Evolutionary conservation across 2,329 filamentous ascomycete species (phyloP).

Genomic region (Claviceps citrina): DNA sequence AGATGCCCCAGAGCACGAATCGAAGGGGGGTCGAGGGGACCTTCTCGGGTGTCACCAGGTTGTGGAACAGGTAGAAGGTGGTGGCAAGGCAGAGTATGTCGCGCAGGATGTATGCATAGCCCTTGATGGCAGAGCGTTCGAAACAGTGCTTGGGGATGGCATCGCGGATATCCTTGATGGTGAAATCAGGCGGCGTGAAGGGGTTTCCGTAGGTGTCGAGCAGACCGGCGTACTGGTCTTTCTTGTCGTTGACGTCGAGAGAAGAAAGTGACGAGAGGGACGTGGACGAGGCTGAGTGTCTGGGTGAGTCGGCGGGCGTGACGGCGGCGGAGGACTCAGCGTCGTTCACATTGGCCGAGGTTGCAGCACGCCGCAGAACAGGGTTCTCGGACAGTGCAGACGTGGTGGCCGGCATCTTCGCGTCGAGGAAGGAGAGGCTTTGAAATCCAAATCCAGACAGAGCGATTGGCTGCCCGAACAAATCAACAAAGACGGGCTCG

Average conservation of each 20-base stretch:
- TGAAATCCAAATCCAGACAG: background rate
- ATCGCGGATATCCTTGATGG: conserved; percentile 92
- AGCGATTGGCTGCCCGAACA: background rate
- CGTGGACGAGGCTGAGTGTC: conserved; percentile 60
- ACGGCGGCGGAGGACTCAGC: conserved; percentile 41
- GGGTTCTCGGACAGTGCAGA: conserved; percentile 27
- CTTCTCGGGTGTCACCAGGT: conserved; percentile 71
- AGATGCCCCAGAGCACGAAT: conserved; percentile 45
- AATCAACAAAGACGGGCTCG: background rate
- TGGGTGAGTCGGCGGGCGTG: conserved; percentile 45
- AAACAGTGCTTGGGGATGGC: conserved; percentile 97
- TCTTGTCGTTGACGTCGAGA: conserved; percentile 29
- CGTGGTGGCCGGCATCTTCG: conserved; percentile 32
- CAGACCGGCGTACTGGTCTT: conserved; percentile 45
- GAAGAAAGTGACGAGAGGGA: conserved; percentile 83
- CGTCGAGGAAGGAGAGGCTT: conserved; percentile 4
- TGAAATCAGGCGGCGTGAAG: conserved; percentile 87
- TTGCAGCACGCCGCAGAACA: conserved; percentile 32
- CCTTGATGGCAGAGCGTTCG: conserved; percentile 62
- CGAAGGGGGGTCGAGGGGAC: conserved; percentile 56
- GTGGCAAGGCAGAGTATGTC: conserved; percentile 57
- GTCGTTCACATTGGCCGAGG: conserved; percentile 30
- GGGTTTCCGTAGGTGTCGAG: conserved; percentile 88
- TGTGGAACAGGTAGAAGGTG: conserved; percentile 82
- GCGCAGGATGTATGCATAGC: conserved; percentile 70